Percentiles rank a stretch among this genome's conserved stretches.
phyloP scores from a whole-genome alignment of 768 basidiomycete genomes.

The Pholiota conissans region DNA sequence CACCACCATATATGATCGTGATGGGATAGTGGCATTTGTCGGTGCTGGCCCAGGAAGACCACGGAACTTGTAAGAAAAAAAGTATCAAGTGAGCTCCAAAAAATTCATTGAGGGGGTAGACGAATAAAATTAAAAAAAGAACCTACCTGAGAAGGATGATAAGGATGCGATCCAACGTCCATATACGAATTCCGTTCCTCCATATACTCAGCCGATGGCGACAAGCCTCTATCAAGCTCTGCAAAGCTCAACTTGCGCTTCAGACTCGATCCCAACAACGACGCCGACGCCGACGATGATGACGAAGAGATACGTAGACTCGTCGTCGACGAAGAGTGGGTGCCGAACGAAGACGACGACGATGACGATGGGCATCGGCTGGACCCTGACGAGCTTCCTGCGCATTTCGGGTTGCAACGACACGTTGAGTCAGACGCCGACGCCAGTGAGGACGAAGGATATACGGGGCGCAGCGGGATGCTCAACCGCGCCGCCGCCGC shows the following conservation, averaged over 20 bases:
- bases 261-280: not conserved
- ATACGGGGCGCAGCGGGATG: not conserved
- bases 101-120: too few species aligned
- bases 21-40: not conserved
- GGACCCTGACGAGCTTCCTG: not conserved
- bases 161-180: slow-evolving; percentile 26
- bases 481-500: not conserved
- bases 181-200: slow-evolving; percentile 35
- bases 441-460: not conserved
- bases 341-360: not conserved
- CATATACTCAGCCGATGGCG: slow-evolving; percentile 16
- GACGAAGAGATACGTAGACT: not conserved
- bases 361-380: not conserved
- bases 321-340: too few species aligned
- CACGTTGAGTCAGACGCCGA: not conserved
- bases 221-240: not conserved
- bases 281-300: not conserved
- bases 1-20: not conserved
- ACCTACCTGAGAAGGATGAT: slow-evolving; percentile 32
- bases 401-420: not conserved
- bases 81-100: not conserved
- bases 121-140: not conserved
- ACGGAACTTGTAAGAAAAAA: not conserved
- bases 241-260: not conserved
- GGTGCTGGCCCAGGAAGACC: not conserved